These are phyloP conservation scores for Suillus fuscotomentosus DNA, from an alignment of 768 basidiomycete genomes.

Conservation along the genomic window DNA sequence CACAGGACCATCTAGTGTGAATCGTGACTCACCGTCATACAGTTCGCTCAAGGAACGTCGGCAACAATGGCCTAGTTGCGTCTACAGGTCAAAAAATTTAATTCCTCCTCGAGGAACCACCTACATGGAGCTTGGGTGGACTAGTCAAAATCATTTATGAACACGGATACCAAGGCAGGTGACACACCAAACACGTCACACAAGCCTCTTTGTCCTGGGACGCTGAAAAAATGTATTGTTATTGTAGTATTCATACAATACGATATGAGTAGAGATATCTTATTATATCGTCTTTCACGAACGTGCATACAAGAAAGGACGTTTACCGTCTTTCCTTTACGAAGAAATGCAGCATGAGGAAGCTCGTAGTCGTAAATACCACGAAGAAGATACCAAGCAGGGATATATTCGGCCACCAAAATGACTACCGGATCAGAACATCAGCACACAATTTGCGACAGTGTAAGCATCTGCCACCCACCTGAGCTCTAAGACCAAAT, in stretches of 20 bases:
- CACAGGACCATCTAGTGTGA: background rate
- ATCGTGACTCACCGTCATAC: background rate
- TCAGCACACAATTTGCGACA: background rate
- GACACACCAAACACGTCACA: background rate
- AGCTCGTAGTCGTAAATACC: conserved; percentile 74
- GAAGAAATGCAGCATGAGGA: conserved; percentile 78
- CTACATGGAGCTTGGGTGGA: background rate
- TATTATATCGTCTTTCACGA: background rate
- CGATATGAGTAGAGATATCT: background rate
- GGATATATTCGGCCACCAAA: conserved; percentile 98
- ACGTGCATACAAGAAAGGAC: background rate
- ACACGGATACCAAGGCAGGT: background rate
- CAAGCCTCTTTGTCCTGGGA: too few relatives aligned
- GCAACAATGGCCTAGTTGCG: background rate
- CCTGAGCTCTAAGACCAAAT: conserved; percentile 91
- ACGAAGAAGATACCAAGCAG: conserved; percentile 86
- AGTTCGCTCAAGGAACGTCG: background rate
- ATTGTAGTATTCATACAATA: background rate
- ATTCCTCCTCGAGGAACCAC: background rate
- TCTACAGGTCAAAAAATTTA: background rate
- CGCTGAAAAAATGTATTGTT: background rate
- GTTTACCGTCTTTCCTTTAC: conserved; percentile 69
- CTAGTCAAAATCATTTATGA: background rate
- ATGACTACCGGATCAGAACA: conserved; percentile 51
- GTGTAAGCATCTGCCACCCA: conserved; percentile 18